Base-by-base conservation (phyloP, 2,329 filamentous ascomycete genomes). In the Coniella lustricola region DNA sequence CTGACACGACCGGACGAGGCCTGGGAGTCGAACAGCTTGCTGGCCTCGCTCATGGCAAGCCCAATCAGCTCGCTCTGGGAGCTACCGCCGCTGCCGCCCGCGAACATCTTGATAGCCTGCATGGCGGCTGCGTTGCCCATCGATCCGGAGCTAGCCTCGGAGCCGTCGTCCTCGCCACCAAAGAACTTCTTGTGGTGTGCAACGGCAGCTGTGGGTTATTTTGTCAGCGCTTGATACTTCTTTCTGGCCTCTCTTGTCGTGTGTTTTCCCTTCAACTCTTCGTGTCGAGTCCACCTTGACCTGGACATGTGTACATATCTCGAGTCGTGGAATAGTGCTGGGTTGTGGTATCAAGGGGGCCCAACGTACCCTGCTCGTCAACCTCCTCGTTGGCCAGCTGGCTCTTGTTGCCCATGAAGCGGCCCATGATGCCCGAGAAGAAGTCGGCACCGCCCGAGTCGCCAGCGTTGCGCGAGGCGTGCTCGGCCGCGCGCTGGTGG, bases 11-110 rank as follows among this genome's bases (percentile, higher is more conserved):
- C 78, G 55, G 75, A 65, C 9, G 72, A 67, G 25, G 71, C 64
- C 64, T 82, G 78, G 62, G 72, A 67, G 55, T 84, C 80, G 57
- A 84, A 83, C 17, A 84, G 71, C 75, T 90, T 90, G 60, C 83
- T 84, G 31, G 89, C 90, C 71, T 96, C 85, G 8, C 77, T 81
- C 87, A 96, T 90, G 37, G 90, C 90, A 64, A 95, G 73, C 4
- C 85, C 87, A 54, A 95, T 78, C 61, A 95, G 88, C 53, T 84
- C 79, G 64, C 84, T 88, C 74, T 95, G 84, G 41, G 54, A 55
- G 55, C 70, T 66, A 12, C 70, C 67, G 9, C 69, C 65, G 17
- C 48, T 16, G 18, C 81, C 76, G 41, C 76, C 73, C 33, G 76
- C 80, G 67, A 95, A 95, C 73, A 84, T 79, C 72, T 90, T 90